A percentile compares a stretch with the other conserved stretches of the same genome.
Conservation (phyloP, 108 stramenopile genomes). For the Fragilariopsis cylindrus region DNA sequence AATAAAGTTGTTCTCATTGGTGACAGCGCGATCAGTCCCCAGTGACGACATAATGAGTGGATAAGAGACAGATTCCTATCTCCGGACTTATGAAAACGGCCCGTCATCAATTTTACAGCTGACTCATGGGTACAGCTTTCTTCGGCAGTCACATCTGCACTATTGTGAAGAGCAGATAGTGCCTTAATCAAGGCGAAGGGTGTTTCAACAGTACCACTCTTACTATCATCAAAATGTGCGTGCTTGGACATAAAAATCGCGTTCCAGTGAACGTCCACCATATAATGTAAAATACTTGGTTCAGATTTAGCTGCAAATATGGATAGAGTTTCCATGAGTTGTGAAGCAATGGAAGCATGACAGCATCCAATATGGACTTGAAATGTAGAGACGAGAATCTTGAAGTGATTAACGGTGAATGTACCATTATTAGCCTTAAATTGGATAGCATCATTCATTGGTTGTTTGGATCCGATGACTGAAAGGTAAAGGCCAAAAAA, state of each 20-base stretch:
- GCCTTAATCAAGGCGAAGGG: neutral
- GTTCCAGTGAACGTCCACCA: conserved; percentile 22
- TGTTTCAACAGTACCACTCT: neutral
- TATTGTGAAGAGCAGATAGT: neutral
- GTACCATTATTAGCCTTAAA: neutral
- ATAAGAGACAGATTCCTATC: conserved; percentile 9
- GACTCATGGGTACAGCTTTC: neutral
- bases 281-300: conserved; percentile 2
- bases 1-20: neutral
- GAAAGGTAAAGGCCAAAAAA: conserved; percentile 14
- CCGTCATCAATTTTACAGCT: neutral
- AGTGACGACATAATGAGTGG: conserved; percentile 27
- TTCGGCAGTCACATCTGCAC: neutral
- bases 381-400: neutral
- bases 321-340: conserved; percentile 29
- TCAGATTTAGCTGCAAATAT: conserved; percentile 14
- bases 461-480: conserved; percentile 18
- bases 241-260: neutral
- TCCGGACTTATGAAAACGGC: conserved; percentile 14
- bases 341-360: conserved; percentile 12
- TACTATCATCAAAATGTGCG: neutral
- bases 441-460: conserved; percentile 12
- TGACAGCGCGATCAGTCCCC: conserved; percentile 23
- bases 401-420: neutral
- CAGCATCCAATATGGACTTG: neutral